These are phyloP conservation scores for Aspergillus mulundensis DNA, from an alignment of 495 filamentous ascomycete genomes.

Conservation along the genomic window DNA sequence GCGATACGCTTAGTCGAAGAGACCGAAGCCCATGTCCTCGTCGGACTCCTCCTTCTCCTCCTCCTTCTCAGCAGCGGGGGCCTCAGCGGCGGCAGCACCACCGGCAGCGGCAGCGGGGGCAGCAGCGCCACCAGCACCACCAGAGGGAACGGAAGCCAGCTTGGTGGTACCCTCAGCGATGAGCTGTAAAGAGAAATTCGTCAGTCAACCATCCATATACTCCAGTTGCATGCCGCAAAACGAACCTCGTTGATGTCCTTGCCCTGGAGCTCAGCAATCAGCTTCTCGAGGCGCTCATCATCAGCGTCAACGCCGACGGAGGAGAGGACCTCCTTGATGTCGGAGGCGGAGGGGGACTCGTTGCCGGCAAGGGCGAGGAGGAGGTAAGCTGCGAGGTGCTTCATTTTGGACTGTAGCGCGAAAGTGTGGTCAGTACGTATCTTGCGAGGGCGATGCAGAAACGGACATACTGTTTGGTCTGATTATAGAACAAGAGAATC, in stretches of 20 bases:
- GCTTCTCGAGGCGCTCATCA: constrained; percentile 73
- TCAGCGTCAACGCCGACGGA: constrained; percentile 97
- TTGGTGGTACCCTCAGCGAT: constrained; percentile 87
- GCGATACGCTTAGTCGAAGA: constrained; percentile 74
- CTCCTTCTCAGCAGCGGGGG: constrained; percentile 65
- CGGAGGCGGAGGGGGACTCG: constrained; percentile 75
- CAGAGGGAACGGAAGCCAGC: constrained; percentile 96
- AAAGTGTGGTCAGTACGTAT: constrained; percentile 2
- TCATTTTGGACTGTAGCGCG: constrained; percentile 70
- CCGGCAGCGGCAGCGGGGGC: constrained; percentile 59
- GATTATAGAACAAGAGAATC: constrained; percentile 72
- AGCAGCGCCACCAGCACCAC: constrained; percentile 71
- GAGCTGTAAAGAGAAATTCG: constrained; percentile 54
- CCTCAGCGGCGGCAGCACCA: constrained; percentile 64
- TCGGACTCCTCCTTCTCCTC: constrained; percentile 91
- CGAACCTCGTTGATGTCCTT: constrained; percentile 95
- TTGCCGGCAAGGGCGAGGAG: constrained; percentile 94
- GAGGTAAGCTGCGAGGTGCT: constrained; percentile 99
- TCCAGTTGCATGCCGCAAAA: constrained; percentile 2
- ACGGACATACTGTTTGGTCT: constrained; percentile 25
- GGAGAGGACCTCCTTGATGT: constrained; percentile 87
- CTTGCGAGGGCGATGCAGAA: not conserved
- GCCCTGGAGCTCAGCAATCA: constrained; percentile 90
- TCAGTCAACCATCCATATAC: constrained; percentile 5
- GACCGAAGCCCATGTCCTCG: constrained; percentile 99